Evolutionary conservation across 78 protist species (phyloP).

Genomic region (Emiliania huxleyi): DNA sequence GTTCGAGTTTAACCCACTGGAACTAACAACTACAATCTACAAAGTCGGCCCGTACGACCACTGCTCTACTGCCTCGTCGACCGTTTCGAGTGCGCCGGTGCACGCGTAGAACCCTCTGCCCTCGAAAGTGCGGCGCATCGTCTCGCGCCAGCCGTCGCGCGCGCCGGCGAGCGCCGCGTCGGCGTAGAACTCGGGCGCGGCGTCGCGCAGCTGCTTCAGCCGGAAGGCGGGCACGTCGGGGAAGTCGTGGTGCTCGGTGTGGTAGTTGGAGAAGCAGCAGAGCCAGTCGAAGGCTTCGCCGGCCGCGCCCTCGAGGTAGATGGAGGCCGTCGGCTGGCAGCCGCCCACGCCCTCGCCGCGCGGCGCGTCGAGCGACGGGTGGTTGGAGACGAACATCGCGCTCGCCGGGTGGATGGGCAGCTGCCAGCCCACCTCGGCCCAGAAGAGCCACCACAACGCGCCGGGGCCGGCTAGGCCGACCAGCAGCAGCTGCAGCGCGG

Average conservation of each 20-base stretch:
- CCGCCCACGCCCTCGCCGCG: too few species aligned
- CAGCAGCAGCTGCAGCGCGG: background rate
- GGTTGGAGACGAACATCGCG: background rate
- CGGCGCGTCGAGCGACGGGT: background rate
- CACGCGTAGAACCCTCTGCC: background rate
- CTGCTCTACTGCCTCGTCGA: too few species aligned
- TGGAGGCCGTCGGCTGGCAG: background rate
- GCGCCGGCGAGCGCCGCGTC: background rate
- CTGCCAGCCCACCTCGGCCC: background rate
- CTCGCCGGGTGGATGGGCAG: background rate
- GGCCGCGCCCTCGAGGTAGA: background rate
- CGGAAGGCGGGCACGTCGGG: background rate
- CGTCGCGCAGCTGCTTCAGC: background rate
- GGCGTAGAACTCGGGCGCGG: background rate
- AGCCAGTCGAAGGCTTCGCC: background rate
- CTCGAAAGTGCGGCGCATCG: background rate
- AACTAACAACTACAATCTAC: too few species aligned
- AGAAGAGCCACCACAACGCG: background rate
- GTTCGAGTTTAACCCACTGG: too few species aligned
- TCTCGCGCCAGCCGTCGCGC: background rate
- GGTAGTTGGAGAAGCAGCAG: background rate
- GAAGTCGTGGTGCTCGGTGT: constrained; percentile 20
- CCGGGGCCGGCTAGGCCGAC: background rate
- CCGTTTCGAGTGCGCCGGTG: too few species aligned
- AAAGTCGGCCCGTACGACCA: too few species aligned